Conservation (phyloP, 2,329 filamentous ascomycete genomes). For the Penicillium griseofulvum region DNA sequence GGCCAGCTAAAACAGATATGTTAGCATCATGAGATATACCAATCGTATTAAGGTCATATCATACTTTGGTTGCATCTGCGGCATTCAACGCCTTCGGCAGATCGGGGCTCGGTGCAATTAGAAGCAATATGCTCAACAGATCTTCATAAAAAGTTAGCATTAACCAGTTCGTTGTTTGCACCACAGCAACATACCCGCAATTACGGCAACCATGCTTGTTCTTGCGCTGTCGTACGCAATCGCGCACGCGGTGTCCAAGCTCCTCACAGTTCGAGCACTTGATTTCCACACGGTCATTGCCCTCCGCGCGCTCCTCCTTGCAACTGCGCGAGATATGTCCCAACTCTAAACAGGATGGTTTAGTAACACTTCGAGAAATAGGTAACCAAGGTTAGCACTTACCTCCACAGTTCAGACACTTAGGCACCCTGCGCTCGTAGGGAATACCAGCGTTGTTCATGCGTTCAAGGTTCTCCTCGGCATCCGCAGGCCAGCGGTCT, state of each 20-base stretch:
- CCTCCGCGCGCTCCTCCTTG: constrained; percentile 44
- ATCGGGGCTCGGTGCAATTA: constrained; percentile 49
- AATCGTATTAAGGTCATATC: neutral
- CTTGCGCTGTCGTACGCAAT: constrained; percentile 42
- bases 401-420: constrained; percentile 53
- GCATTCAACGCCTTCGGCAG: constrained; percentile 46
- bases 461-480: constrained; percentile 53
- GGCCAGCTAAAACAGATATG: constrained; percentile 34
- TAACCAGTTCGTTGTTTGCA: neutral
- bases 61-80: constrained; percentile 44
- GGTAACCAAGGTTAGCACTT: constrained; percentile 13
- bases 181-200: constrained; percentile 44
- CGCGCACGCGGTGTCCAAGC: constrained; percentile 49
- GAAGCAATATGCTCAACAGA: constrained; percentile 46
- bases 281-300: constrained; percentile 44
- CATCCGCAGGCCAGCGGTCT: constrained; percentile 49
- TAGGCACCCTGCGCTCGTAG: constrained; percentile 50
- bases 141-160: constrained; percentile 28
- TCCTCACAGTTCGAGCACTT: constrained; percentile 52
- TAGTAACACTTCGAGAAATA: neutral
- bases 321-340: constrained; percentile 51
- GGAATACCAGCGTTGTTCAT: constrained; percentile 52
- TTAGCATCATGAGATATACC: constrained; percentile 5
- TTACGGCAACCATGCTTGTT: constrained; percentile 51
- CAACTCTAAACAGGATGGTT: constrained; percentile 35